Conservation (phyloP, 352 stramenopile species). For the Blastocystis sp. region DNA sequence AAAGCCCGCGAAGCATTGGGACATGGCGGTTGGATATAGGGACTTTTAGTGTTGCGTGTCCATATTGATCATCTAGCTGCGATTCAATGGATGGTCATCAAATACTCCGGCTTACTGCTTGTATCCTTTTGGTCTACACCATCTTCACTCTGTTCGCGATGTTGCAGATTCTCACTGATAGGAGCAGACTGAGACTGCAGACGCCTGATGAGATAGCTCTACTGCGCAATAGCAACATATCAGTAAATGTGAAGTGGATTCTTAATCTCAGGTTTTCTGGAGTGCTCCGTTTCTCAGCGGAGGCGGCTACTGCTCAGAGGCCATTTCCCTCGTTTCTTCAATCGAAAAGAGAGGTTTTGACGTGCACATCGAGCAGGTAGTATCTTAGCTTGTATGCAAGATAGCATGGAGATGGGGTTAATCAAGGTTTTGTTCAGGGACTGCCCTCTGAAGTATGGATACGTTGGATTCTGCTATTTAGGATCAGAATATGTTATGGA, state of each 20-base stretch:
- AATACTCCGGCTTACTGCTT: not conserved
- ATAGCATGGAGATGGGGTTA: constrained; percentile 68
- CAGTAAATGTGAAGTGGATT: not conserved
- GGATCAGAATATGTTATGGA: constrained; percentile 65
- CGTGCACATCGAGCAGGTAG: constrained; percentile 37
- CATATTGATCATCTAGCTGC: not conserved
- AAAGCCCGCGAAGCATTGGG: not conserved
- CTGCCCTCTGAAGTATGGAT: not conserved
- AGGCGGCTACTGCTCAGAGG: constrained; percentile 82
- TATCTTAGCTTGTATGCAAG: constrained; percentile 46
- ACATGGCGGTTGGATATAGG: not conserved
- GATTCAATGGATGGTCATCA: not conserved
- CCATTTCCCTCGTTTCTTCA: constrained; percentile 75
- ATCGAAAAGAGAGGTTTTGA: constrained; percentile 64
- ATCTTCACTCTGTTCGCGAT: not conserved
- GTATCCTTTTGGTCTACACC: not conserved
- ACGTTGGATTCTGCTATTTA: not conserved
- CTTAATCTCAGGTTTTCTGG: constrained; percentile 69
- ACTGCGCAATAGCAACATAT: not conserved
- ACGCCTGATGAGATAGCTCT: not conserved
- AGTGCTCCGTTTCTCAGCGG: constrained; percentile 81
- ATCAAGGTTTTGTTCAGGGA: constrained; percentile 63
- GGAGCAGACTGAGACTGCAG: not conserved
- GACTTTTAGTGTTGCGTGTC: not conserved
- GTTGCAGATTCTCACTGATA: not conserved